phyloP scores from a whole-genome alignment of 2,329 filamentous ascomycete species.

The Hortaea werneckii region DNA sequence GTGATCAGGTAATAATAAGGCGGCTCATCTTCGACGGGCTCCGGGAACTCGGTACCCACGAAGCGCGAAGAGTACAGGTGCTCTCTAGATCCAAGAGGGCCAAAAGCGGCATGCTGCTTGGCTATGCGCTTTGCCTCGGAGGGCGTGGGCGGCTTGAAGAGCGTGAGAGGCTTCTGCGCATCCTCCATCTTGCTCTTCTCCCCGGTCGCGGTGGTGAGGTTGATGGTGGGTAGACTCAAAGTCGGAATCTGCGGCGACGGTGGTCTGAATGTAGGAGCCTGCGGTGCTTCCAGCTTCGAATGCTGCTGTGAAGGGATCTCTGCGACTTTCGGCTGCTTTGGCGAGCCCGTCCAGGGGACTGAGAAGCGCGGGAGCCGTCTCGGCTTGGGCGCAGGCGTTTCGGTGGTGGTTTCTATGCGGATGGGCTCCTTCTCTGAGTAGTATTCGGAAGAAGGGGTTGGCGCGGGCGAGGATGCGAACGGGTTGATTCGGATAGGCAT shows the following conservation, averaged over 20 bases:
- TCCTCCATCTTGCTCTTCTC: conserved; percentile 63
- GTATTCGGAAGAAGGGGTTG: conserved; percentile 32
- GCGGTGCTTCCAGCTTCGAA: conserved; percentile 16
- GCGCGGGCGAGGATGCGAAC: conserved; percentile 42
- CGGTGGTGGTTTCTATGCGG: conserved; percentile 18
- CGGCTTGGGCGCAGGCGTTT: conserved; percentile 9
- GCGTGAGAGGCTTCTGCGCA: conserved; percentile 59
- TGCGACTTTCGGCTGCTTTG: conserved; percentile 15
- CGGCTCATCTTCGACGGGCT: conserved; percentile 86
- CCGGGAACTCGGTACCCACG: conserved; percentile 65
- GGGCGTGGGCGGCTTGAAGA: conserved; percentile 81
- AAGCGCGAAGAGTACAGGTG: conserved; percentile 88
- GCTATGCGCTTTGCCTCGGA: conserved; percentile 68
- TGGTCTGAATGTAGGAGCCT: conserved; percentile 52
- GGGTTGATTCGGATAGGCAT: conserved; percentile 56
- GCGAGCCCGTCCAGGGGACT: conserved; percentile 20
- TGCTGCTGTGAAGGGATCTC: conserved; percentile 25
- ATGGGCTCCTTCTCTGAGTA: conserved; percentile 43
- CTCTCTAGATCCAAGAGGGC: conserved; percentile 65
- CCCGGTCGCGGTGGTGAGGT: conserved; percentile 72
- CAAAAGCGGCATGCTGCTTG: conserved; percentile 81
- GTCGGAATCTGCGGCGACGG: conserved; percentile 59
- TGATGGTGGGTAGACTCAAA: conserved; percentile 78
- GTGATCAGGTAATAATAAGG: conserved; percentile 95
- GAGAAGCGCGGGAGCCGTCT: conserved; percentile 18